Percentiles rank a stretch among this genome's conserved stretches.
Evolutionary conservation across 2,329 filamentous ascomycete species (phyloP).

Genomic region (Fusarium paranaense): DNA sequence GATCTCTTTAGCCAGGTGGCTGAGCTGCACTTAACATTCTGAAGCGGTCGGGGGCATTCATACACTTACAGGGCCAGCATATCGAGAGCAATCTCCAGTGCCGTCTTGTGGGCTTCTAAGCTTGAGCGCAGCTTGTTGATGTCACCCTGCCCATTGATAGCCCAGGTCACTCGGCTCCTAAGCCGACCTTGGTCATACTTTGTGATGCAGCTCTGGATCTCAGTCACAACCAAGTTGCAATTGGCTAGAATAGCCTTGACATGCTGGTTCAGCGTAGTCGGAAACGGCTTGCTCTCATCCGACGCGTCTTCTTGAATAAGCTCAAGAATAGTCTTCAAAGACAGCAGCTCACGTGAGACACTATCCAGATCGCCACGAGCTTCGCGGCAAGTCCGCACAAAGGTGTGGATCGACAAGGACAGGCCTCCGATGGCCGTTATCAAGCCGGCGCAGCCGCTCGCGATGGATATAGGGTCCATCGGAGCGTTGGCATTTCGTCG

Average conservation of each 20-base stretch:
- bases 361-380: constrained; percentile 12
- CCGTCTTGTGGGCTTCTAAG: constrained; percentile 22
- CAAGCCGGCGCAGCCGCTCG: constrained; percentile 18
- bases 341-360: constrained; percentile 12
- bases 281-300: background rate
- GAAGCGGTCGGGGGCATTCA: background rate
- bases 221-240: background rate
- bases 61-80: constrained; percentile 4
- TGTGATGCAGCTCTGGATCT: constrained; percentile 6
- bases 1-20: background rate
- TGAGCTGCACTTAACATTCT: background rate
- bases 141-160: constrained; percentile 6
- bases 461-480: constrained; percentile 28
- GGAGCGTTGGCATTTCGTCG: background rate
- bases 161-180: constrained; percentile 10
- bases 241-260: background rate
- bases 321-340: constrained; percentile 8
- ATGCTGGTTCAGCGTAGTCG: constrained; percentile 4
- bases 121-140: constrained; percentile 14
- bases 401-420: background rate
- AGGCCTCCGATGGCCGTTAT: background rate
- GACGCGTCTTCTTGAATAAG: constrained; percentile 8
- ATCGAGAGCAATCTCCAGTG: constrained; percentile 13
- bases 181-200: constrained; percentile 1
- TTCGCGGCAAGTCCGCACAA: constrained; percentile 8